These are phyloP conservation scores for Sarcocystis neurona DNA, from an alignment of 169 alveolate genomes.

Conservation along the genomic window DNA sequence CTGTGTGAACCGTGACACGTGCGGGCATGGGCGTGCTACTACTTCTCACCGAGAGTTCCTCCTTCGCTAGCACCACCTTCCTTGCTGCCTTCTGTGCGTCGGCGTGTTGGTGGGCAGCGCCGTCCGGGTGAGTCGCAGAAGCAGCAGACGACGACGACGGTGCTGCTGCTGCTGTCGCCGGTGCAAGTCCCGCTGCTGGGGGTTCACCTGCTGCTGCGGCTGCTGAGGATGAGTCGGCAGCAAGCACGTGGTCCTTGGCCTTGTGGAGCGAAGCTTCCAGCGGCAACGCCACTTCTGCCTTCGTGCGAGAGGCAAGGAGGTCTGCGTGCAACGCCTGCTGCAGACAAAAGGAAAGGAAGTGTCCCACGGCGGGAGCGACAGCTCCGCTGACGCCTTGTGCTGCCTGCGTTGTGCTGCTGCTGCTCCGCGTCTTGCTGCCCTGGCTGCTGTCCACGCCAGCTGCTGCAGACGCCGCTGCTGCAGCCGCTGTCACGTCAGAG, in stretches of 20 bases:
- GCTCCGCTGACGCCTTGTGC: not conserved
- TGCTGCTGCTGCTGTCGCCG: slow-evolving; percentile 17
- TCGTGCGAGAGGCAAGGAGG: slow-evolving; percentile 37
- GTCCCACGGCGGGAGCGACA: not conserved
- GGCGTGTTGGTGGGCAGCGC: not conserved
- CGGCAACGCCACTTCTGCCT: slow-evolving; percentile 45
- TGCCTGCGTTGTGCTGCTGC: not conserved
- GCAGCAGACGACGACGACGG: slow-evolving; percentile 3
- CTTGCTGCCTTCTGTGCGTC: slow-evolving; percentile 65
- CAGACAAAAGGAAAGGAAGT: slow-evolving; percentile 4
- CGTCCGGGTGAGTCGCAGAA: not conserved
- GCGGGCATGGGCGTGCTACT: not conserved
- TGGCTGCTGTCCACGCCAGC: not conserved
- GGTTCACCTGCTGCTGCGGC: too few relatives aligned
- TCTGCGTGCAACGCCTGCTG: slow-evolving; percentile 40
- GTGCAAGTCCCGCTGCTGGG: too few relatives aligned
- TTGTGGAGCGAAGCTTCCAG: slow-evolving; percentile 43
- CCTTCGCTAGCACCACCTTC: slow-evolving; percentile 61
- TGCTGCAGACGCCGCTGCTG: not conserved
- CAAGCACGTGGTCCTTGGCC: not conserved
- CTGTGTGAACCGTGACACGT: too few relatives aligned
- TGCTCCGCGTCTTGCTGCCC: not conserved
- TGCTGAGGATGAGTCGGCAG: too few relatives aligned
- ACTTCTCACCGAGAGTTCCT: slow-evolving; percentile 51
- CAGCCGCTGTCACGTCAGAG: not conserved